Conservation (phyloP, 1,139 yeast species). For the Kodamaea derodonti region DNA sequence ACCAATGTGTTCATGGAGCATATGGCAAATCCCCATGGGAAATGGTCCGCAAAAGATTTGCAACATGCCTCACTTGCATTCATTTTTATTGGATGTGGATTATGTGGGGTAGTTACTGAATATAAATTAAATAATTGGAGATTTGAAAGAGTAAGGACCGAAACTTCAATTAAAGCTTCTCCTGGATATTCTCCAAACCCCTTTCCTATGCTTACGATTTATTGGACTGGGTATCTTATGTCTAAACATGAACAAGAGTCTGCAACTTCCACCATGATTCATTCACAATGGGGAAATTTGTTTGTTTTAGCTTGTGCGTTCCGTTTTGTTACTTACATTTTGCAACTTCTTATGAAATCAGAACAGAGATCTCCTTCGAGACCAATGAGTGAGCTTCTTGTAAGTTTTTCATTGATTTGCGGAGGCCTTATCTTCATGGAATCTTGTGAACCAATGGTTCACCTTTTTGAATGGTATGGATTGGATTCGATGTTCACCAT, state of each 20-base stretch:
- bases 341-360: conserved; percentile 51
- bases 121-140: conserved; percentile 49
- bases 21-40: conserved; percentile 66
- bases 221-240: conserved; percentile 97
- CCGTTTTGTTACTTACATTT: conserved; percentile 65
- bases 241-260: conserved; percentile 90
- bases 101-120: conserved; percentile 85
- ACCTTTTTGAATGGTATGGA: conserved; percentile 82
- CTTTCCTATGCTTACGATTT: conserved; percentile 86
- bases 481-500: conserved; percentile 86
- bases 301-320: conserved; percentile 74
- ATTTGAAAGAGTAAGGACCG: conserved; percentile 20
- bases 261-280: conserved; percentile 69
- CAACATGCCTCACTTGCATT: conserved; percentile 96
- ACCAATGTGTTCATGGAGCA: conserved; percentile 91
- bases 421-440: conserved; percentile 95
- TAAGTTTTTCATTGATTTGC: conserved; percentile 71
- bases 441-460: conserved; percentile 79
- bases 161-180: conserved; percentile 35
- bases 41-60: conserved; percentile 87
- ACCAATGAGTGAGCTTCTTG: conserved; percentile 82
- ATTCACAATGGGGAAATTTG: conserved; percentile 87
- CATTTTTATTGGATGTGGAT: conserved; percentile 87
- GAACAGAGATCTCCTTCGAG: conserved; percentile 12
- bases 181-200: conserved; percentile 88